Evolutionary conservation across 352 stramenopile genomes (phyloP).

Genomic region (Phytopythium delawarense): DNA sequence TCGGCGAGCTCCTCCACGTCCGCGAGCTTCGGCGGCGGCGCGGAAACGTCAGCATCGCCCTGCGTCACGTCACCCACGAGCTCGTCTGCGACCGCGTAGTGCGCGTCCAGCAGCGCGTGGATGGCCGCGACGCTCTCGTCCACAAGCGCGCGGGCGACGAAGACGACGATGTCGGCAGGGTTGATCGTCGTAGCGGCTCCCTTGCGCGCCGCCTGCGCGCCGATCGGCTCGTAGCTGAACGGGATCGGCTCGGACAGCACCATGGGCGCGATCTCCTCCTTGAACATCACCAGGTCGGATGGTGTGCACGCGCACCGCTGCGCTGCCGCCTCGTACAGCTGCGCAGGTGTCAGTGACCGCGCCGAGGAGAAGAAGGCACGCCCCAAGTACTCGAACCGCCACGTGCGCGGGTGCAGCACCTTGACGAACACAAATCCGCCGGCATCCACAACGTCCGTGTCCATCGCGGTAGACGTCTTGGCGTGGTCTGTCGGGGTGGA

Average conservation of each 20-base stretch:
- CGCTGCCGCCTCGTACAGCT: conserved; percentile 47
- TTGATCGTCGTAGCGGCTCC: conserved; percentile 22
- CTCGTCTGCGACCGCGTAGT: conserved; percentile 35
- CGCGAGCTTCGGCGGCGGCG: conserved; percentile 39
- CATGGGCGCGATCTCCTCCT: conserved; percentile 72
- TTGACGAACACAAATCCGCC: conserved; percentile 67
- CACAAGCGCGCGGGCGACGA: conserved; percentile 29
- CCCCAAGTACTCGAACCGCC: conserved; percentile 40
- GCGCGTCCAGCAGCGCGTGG: conserved; percentile 27
- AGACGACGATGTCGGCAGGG: conserved; percentile 63
- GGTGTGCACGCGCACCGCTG: conserved; percentile 32
- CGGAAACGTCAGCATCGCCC: background rate
- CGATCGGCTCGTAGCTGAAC: conserved; percentile 19
- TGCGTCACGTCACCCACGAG: conserved; percentile 17
- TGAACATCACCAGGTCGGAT: conserved; percentile 54
- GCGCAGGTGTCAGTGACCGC: conserved; percentile 22
- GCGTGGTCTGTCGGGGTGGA: background rate
- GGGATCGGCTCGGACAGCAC: conserved; percentile 43
- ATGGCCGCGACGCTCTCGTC: conserved; percentile 14
- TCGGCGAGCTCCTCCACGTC: conserved; percentile 61
- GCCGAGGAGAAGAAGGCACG: conserved; percentile 25
- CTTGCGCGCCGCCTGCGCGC: conserved; percentile 7
- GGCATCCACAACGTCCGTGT: background rate
- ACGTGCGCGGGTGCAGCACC: conserved; percentile 35
- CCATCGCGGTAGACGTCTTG: background rate